These are phyloP conservation scores for Aspergillus ellipticus DNA, from an alignment of 495 filamentous ascomycete genomes.

Conservation along the genomic window DNA sequence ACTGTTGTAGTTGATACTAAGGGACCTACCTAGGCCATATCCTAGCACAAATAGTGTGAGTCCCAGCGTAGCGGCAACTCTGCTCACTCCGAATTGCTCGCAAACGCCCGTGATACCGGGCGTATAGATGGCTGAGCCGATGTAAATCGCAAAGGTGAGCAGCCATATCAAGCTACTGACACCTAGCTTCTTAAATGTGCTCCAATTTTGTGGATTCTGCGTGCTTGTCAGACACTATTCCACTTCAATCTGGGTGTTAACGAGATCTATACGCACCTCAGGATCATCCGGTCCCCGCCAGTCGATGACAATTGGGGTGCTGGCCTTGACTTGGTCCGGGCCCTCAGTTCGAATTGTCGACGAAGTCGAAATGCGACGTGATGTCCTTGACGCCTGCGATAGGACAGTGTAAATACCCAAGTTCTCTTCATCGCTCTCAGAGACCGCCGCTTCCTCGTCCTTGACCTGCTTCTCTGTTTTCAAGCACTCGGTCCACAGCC, in stretches of 20 bases:
- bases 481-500: constrained; percentile 32
- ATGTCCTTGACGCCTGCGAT: constrained; percentile 16
- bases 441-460: constrained; percentile 20
- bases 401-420: constrained; percentile 19
- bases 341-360: not conserved
- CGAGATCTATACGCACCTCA: constrained; percentile 20
- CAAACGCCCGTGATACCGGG: constrained; percentile 24
- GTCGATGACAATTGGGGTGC: constrained; percentile 11
- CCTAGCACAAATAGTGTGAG: constrained; percentile 50
- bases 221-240: not conserved
- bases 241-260: not conserved
- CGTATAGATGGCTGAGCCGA: constrained; percentile 31
- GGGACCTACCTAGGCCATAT: constrained; percentile 27
- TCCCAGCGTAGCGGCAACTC: constrained; percentile 45
- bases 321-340: not conserved
- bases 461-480: constrained; percentile 27
- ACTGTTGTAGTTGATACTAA: not conserved
- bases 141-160: constrained; percentile 31
- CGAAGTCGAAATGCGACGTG: constrained; percentile 11
- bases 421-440: constrained; percentile 19
- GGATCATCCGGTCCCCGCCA: constrained; percentile 27
- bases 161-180: constrained; percentile 23
- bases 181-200: constrained; percentile 15
- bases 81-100: constrained; percentile 42
- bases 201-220: constrained; percentile 53